Percentiles rank a stretch among this genome's conserved stretches.
Evolutionary conservation across 805 yeast genomes (phyloP).

Genomic region (Candida hispaniensis): DNA sequence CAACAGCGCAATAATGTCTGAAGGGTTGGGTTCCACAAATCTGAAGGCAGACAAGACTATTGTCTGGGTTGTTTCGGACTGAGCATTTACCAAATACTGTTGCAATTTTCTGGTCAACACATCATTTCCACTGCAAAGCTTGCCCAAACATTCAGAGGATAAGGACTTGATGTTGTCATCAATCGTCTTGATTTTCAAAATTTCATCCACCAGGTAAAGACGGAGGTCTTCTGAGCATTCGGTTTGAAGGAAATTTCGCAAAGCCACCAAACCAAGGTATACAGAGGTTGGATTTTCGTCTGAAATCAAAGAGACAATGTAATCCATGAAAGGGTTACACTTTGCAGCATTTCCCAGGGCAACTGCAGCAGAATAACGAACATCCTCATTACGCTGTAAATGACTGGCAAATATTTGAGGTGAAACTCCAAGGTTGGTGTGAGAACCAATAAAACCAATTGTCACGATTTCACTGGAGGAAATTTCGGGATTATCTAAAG

Average conservation of each 20-base stretch:
- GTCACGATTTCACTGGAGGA: slow-evolving; percentile 28
- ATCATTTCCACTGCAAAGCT: slow-evolving; percentile 24
- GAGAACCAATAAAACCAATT: slow-evolving; percentile 41
- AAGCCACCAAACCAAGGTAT: slow-evolving; percentile 9
- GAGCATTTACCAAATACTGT: slow-evolving; percentile 21
- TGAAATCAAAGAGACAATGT: slow-evolving; percentile 3
- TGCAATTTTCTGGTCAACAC: slow-evolving; percentile 27
- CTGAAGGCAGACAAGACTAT: slow-evolving; percentile 32
- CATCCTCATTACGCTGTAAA: slow-evolving; percentile 28
- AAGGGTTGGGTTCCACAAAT: slow-evolving; percentile 29
- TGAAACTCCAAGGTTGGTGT: slow-evolving; percentile 27
- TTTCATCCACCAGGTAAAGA: slow-evolving; percentile 3
- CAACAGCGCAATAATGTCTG: slow-evolving; percentile 25
- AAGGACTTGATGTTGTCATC: slow-evolving; percentile 18
- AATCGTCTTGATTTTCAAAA: slow-evolving; percentile 6
- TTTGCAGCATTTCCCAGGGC: slow-evolving; percentile 10
- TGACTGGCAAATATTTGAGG: slow-evolving; percentile 32
- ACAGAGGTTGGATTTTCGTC: no score
- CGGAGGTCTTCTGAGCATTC: slow-evolving; percentile 2
- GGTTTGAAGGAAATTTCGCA: slow-evolving; percentile 11
- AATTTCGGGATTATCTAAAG: background rate
- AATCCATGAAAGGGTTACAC: slow-evolving; percentile 6
- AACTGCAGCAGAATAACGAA: slow-evolving; percentile 38
- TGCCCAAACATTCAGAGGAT: slow-evolving; percentile 24
- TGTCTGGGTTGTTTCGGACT: slow-evolving; percentile 20